Percentiles rank a stretch among this genome's conserved stretches.
phyloP scores from a whole-genome alignment of 805 yeast species.

The Candida arabinofermentans region DNA sequence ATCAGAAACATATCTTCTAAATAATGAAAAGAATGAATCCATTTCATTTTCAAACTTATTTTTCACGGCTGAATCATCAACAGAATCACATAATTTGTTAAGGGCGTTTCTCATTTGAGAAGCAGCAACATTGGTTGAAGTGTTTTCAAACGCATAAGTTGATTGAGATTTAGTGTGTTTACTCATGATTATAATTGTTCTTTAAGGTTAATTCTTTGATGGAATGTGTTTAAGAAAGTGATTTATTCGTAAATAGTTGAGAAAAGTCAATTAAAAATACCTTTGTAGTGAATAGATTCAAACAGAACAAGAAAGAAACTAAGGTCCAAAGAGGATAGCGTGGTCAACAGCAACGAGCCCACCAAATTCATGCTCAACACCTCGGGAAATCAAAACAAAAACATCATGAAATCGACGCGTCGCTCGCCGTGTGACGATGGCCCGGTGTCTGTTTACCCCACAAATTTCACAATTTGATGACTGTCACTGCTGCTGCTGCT shows the following conservation, averaged over 20 bases:
- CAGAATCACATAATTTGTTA: slow-evolving; percentile 84
- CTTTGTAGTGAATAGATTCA: neutral
- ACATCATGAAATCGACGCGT: too few species aligned
- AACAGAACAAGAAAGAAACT: neutral
- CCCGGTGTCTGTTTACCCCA: too few species aligned
- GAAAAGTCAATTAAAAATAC: neutral
- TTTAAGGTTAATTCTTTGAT: too few species aligned
- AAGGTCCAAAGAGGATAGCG: neutral
- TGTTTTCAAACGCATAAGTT: slow-evolving; percentile 88
- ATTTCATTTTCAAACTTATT: slow-evolving; percentile 77
- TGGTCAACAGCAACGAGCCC: neutral
- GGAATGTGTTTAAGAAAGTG: too few species aligned
- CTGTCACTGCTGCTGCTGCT: too few species aligned
- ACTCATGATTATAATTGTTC: slow-evolving; percentile 25
- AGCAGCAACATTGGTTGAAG: slow-evolving; percentile 92
- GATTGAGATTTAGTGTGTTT: slow-evolving; percentile 71
- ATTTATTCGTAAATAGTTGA: too few species aligned
- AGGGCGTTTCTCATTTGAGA: slow-evolving; percentile 96
- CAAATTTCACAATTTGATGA: too few species aligned
- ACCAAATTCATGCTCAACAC: too few species aligned
- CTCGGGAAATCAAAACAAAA: too few species aligned
- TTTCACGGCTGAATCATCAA: slow-evolving; percentile 45
- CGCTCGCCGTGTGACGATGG: too few species aligned
- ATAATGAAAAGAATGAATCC: slow-evolving; percentile 91
- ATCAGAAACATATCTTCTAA: slow-evolving; percentile 87